These are phyloP conservation scores for Penicillium brasilianum DNA, from an alignment of 2,329 filamentous ascomycete species.

Conservation along the genomic window DNA sequence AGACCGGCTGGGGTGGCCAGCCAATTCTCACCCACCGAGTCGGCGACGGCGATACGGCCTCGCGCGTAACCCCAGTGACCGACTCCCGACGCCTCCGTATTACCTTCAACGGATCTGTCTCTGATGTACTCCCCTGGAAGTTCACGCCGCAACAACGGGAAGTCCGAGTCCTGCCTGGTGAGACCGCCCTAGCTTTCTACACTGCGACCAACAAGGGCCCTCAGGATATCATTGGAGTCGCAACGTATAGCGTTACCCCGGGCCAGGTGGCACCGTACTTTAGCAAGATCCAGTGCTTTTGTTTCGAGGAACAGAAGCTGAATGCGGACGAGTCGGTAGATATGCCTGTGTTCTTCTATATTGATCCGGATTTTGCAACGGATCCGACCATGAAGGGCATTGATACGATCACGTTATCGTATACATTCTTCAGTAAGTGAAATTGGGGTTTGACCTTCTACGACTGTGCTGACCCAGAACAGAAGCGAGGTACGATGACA, in stretches of 20 bases:
- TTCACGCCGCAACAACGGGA: constrained; percentile 96
- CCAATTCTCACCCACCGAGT: constrained; percentile 81
- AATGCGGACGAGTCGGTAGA: constrained; percentile 96
- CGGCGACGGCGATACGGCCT: constrained; percentile 69
- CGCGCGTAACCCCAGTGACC: constrained; percentile 79
- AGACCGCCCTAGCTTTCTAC: constrained; percentile 97
- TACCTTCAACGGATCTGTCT: constrained; percentile 94
- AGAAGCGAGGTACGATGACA: constrained; percentile 85
- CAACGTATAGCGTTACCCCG: constrained; percentile 95
- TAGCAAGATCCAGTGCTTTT: constrained; percentile 99
- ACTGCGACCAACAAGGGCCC: constrained; percentile 91
- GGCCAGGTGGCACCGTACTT: constrained; percentile 97
- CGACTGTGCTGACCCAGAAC: constrained; percentile 34
- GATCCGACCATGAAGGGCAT: constrained; percentile 93
- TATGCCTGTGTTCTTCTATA: constrained; percentile 99
- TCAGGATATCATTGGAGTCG: constrained; percentile 95
- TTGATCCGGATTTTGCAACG: constrained; percentile 91
- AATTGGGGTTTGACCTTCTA: not conserved
- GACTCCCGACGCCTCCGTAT: constrained; percentile 85
- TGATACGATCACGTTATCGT: constrained; percentile 92
- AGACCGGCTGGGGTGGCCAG: constrained; percentile 82
- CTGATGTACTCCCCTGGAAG: constrained; percentile 95
- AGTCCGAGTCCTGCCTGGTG: constrained; percentile 90
- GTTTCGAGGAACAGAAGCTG: constrained; percentile 94
- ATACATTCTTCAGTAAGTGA: constrained; percentile 93